Evolutionary conservation across 2,329 filamentous ascomycete species (phyloP).

Genomic region (Epicoccum sorghinum): DNA sequence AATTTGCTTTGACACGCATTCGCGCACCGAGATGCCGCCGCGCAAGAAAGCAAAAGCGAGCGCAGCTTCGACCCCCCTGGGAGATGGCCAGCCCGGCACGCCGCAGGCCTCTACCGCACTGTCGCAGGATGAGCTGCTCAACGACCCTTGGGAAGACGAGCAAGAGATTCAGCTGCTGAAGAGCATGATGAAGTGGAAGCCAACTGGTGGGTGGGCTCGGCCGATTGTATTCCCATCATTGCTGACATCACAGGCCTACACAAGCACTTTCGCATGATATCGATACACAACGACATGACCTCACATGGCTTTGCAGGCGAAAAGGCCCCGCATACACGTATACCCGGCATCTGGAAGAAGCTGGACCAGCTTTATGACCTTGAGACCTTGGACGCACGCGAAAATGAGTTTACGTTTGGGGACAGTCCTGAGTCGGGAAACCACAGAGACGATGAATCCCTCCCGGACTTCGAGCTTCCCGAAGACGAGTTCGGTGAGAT

Average conservation of each 20-base stretch:
- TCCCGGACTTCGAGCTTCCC: conserved; percentile 52
- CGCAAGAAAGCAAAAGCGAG: conserved; percentile 69
- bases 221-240: not conserved
- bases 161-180: conserved; percentile 94
- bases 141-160: conserved; percentile 91
- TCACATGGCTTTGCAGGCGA: conserved; percentile 71
- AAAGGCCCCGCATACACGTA: conserved; percentile 77
- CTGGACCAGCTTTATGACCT: conserved; percentile 84
- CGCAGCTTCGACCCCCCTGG: conserved; percentile 62
- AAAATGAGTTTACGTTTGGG: conserved; percentile 63
- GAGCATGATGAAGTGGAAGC: conserved; percentile 91
- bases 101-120: conserved; percentile 46
- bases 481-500: conserved; percentile 52
- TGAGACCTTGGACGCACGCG: conserved; percentile 82
- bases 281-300: conserved; percentile 45
- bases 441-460: conserved; percentile 39
- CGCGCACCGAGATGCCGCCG: conserved; percentile 64
- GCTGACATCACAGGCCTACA: conserved; percentile 58
- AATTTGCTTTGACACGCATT: not conserved
- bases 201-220: conserved; percentile 66
- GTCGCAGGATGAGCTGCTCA: conserved; percentile 63
- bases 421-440: conserved; percentile 60
- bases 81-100: conserved; percentile 49
- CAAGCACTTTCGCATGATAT: conserved; percentile 61
- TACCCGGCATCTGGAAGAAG: conserved; percentile 91